These are phyloP conservation scores for Beauveria caledonica DNA, from an alignment of 2,329 filamentous ascomycete genomes.

Conservation along the genomic window DNA sequence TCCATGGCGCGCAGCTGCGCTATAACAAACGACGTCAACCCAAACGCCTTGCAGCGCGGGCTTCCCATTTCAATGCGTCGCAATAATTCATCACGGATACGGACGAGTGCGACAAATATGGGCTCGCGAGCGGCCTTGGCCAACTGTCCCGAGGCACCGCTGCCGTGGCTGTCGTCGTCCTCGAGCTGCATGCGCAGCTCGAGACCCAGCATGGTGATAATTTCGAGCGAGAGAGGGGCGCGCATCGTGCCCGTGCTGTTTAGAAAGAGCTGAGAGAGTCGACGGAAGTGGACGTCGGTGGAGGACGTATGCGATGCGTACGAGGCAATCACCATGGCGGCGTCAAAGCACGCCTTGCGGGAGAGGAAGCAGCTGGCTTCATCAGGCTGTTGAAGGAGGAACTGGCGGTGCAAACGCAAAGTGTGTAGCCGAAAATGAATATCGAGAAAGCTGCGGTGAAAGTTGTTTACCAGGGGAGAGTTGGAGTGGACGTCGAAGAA, in stretches of 20 bases:
- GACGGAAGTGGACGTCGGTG: neutral
- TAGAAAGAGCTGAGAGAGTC: neutral
- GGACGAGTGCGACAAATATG: neutral
- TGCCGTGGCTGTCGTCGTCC: neutral
- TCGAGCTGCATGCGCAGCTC: constrained; percentile 2
- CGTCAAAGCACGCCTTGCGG: neutral
- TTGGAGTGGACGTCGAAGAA: neutral
- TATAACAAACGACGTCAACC: neutral
- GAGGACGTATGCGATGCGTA: neutral
- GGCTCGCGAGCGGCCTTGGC: neutral
- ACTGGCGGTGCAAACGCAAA: constrained; percentile 3
- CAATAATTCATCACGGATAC: neutral
- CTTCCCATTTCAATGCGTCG: neutral
- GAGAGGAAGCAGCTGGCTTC: neutral
- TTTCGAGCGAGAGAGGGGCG: constrained; percentile 1
- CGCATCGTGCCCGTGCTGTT: neutral
- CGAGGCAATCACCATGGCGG: neutral
- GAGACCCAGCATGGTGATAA: constrained; percentile 5
- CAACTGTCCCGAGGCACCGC: neutral
- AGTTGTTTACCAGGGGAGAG: neutral
- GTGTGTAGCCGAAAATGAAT: neutral
- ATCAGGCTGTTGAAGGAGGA: neutral
- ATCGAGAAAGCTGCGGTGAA: constrained; percentile 4
- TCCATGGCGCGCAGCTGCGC: neutral
- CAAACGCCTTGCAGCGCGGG: constrained; percentile 2